Evolutionary conservation across 192 early-diverging fungal genomes (phyloP), one percentile per base, ranked within the genome.

Genomic region (Funneliformis mosseae): DNA sequence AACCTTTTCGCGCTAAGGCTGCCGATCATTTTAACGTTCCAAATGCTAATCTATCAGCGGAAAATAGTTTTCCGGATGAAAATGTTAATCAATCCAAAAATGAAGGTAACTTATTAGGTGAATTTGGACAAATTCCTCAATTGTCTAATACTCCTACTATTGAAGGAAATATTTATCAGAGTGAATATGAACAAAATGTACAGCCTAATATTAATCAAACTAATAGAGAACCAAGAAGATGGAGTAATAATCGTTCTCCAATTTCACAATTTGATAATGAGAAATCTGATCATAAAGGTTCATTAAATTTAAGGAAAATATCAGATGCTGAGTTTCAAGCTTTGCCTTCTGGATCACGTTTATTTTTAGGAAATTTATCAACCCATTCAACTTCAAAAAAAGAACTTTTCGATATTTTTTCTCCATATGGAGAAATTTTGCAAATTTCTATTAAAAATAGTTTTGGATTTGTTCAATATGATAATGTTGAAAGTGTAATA

Each of bases 361-460:
- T 79, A 62, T 79, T 79, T 43, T 62, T 79, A 43, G 78, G 78
- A 71, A 79, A 79, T 79, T 71, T 79, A 38, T 79, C 78, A n/a
- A 79, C 78, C 16, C 78, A 79, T 71, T 79, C 78, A 12, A 79
- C 78, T 60, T 79, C 78, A 9, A 79, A 69, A 61, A 66, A 71
- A 71, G 78, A 79, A 60, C 78, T 79, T 79, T 79, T 48, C 60
- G 78, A 79, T 41, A 79, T 79, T 43, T 79, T 79, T 60, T 71
- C 78, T 10, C 78, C 78, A 21, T 67, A 71, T 46, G 78, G 78
- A 5, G 78, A 79, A 71, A 71, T 79, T 71, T 79, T 79, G 27
- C 68, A 79, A 69, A 79, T 79, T 41, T 79, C 78, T 27, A 79
- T 79, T 33, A 79, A 79, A 71, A 79, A 79, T 79, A 79, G 78